Evolutionary conservation across 2,329 filamentous ascomycete species (phyloP).

Genomic region (Xylariaceae sp.): DNA sequence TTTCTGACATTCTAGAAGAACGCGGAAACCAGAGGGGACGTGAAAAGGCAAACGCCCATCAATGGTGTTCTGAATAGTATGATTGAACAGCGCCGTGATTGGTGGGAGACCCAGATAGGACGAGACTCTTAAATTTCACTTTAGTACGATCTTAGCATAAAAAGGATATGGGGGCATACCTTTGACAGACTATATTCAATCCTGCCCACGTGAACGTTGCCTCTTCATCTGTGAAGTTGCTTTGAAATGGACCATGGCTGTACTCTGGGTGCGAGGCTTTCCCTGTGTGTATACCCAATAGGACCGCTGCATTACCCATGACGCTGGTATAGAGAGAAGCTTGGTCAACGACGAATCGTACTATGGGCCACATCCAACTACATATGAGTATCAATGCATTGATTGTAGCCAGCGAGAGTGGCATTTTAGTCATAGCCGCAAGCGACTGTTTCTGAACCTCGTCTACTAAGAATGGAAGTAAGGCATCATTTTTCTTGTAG

Average conservation of each 20-base stretch:
- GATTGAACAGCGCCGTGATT: conserved; percentile 43
- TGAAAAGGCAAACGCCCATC: conserved; percentile 36
- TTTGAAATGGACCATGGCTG: conserved; percentile 40
- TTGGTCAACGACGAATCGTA: conserved; percentile 49
- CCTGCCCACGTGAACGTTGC: conserved; percentile 51
- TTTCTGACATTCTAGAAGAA: conserved; percentile 47
- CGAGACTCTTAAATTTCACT: conserved; percentile 37
- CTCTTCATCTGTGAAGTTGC: conserved; percentile 47
- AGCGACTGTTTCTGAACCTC: conserved; percentile 45
- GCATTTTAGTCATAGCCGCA: conserved; percentile 39
- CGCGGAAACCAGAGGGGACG: conserved; percentile 42
- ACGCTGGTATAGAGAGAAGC: conserved; percentile 45
- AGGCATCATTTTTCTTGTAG: conserved; percentile 40
- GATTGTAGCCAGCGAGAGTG: conserved; percentile 44
- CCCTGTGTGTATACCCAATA: conserved; percentile 50
- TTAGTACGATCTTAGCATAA: background rate
- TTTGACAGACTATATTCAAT: conserved; percentile 49
- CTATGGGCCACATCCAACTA: conserved; percentile 48
- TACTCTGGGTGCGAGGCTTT: conserved; percentile 49
- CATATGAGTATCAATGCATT: conserved; percentile 50
- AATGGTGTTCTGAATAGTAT: conserved; percentile 45
- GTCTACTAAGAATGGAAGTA: conserved; percentile 45
- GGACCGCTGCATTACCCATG: conserved; percentile 44
- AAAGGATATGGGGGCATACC: conserved; percentile 27
- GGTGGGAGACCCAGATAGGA: conserved; percentile 45